Evolutionary conservation across 257 asterid genomes (phyloP).

Genomic region (Capsicum pubescens): DNA sequence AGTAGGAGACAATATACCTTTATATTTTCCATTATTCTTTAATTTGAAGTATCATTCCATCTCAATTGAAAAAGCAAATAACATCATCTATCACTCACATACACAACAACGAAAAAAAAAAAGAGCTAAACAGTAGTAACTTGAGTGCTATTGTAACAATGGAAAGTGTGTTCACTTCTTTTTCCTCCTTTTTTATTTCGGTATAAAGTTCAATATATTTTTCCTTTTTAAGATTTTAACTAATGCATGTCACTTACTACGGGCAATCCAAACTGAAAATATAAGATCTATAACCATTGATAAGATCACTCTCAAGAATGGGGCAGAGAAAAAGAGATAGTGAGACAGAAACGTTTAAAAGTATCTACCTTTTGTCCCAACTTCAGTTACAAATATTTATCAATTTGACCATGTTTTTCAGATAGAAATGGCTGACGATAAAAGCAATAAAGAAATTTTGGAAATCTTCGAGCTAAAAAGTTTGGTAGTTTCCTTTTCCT

Average conservation of each 20-base stretch:
- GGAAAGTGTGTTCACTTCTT: not conserved
- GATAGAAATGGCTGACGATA: slow-evolving; percentile 70
- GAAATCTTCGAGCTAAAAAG: slow-evolving; percentile 76
- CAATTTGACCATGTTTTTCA: slow-evolving; percentile 77
- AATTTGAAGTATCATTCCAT: no score
- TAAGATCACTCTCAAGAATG: not conserved
- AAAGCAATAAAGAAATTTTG: slow-evolving; percentile 62
- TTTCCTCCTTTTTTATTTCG: not conserved
- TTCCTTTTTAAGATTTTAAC: not conserved
- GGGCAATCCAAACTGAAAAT: not conserved
- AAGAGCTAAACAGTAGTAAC: not conserved
- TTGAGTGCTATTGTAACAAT: not conserved
- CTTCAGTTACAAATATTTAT: slow-evolving; percentile 68
- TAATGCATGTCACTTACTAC: not conserved
- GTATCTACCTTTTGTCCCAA: slow-evolving; percentile 64
- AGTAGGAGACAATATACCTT: no score
- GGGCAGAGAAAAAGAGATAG: no score
- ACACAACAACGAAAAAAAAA: not conserved
- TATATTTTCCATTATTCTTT: no score
- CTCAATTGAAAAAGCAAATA: no score
- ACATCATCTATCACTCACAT: not conserved
- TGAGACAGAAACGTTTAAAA: not conserved
- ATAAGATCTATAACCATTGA: slow-evolving; percentile 8
- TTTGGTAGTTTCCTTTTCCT: slow-evolving; percentile 52
- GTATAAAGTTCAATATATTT: no score